Conservation (phyloP, 202 grass and related monocot species). For the Schoenoplectus triqueter region DNA sequence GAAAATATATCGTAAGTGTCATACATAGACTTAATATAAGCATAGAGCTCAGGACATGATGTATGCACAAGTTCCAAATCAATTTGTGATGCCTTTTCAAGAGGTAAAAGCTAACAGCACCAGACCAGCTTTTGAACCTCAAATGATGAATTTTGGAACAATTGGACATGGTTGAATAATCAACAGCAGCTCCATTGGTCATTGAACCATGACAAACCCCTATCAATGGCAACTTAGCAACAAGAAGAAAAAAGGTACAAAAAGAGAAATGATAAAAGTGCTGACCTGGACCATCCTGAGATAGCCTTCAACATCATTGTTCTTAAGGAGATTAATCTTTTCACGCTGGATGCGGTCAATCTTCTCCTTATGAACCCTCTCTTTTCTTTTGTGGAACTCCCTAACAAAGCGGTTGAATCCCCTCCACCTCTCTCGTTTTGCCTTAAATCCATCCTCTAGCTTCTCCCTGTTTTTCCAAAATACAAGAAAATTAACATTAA, state of each 20-base stretch:
- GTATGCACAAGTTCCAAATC: background rate
- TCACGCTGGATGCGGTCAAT: constrained; percentile 95
- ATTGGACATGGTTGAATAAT: background rate
- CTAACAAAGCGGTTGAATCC: constrained; percentile 88
- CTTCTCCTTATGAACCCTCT: constrained; percentile 88
- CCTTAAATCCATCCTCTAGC: constrained; percentile 93
- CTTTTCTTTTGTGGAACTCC: constrained; percentile 99
- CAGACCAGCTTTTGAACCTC: background rate
- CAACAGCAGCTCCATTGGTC: constrained; percentile 20
- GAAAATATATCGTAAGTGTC: constrained; percentile 23
- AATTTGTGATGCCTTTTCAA: constrained; percentile 3
- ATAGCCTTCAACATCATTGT: constrained; percentile 99
- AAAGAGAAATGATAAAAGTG: constrained; percentile 35
- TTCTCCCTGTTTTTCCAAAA: constrained; percentile 65
- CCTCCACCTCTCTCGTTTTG: constrained; percentile 82
- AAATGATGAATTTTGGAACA: constrained; percentile 23
- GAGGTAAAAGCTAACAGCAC: background rate
- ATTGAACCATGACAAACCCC: background rate
- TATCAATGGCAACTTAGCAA: constrained; percentile 18
- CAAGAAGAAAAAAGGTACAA: constrained; percentile 35
- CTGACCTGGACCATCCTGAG: constrained; percentile 96
- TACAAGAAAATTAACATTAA: background rate
- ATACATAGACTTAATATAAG: constrained; percentile 21
- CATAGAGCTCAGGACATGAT: background rate
- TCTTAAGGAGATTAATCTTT: constrained; percentile 99